Evolutionary conservation across 495 filamentous ascomycete species (phyloP).

Genomic region (Chaetomium cochliodes): DNA sequence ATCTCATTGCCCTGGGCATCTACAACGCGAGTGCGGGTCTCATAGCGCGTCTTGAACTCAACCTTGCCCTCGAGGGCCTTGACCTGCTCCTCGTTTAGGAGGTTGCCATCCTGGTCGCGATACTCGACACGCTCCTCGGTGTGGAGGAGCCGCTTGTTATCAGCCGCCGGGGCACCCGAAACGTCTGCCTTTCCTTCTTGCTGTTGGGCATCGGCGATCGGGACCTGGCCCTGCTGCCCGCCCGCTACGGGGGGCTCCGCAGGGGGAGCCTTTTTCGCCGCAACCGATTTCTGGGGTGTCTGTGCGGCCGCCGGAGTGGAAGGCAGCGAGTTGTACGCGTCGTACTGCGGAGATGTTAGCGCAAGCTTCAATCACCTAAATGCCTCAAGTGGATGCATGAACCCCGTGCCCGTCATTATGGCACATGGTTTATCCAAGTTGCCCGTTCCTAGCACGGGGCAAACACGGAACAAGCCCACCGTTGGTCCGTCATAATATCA

Average conservation of each 20-base stretch:
- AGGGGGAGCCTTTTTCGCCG: slow-evolving; percentile 26
- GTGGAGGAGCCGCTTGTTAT: slow-evolving; percentile 56
- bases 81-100: slow-evolving; percentile 81
- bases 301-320: slow-evolving; percentile 36
- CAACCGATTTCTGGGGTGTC: slow-evolving; percentile 32
- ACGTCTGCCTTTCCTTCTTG: slow-evolving; percentile 32
- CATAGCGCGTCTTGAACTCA: slow-evolving; percentile 89
- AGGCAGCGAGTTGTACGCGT: slow-evolving; percentile 40
- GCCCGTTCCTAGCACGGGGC: not conserved
- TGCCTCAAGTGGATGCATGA: slow-evolving; percentile 1
- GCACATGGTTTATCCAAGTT: not conserved
- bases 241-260: slow-evolving; percentile 22
- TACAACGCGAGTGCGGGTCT: slow-evolving; percentile 82
- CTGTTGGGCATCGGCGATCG: slow-evolving; percentile 23
- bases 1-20: slow-evolving; percentile 75
- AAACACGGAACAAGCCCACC: not conserved
- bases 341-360: slow-evolving; percentile 38
- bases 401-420: slow-evolving; percentile 6
- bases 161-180: slow-evolving; percentile 45
- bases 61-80: slow-evolving; percentile 84
- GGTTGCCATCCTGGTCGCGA: slow-evolving; percentile 88
- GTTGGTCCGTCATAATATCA: not conserved
- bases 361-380: not conserved
- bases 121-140: slow-evolving; percentile 88
- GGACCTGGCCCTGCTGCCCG: slow-evolving; percentile 25